Base-by-base conservation (phyloP, 2,329 filamentous ascomycete species). In the Anthostomella pinea region DNA sequence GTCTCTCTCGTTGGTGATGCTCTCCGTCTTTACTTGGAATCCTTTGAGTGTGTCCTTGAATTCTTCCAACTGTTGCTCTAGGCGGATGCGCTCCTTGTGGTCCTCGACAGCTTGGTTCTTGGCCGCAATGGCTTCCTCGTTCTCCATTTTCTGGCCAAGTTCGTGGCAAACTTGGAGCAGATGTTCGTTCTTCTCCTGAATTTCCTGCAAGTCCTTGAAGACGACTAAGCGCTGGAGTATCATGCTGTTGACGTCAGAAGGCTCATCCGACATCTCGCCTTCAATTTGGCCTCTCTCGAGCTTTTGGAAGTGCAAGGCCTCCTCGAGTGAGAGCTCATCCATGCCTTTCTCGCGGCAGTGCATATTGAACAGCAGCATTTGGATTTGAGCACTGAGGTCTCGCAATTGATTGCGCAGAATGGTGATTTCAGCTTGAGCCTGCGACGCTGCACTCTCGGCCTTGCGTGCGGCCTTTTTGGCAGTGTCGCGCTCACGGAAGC, bases 1-100 rank as follows among this genome's bases (percentile, higher is more conserved):
- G 59, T 98, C 91, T 45, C 93, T 83, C 66, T 98, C 93, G 53
- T 89, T 87, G 59, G 93, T 88, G 61, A 95, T 95, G 60, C 87
- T 95, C 68, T 95, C 87, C 46, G 89, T 86, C 39, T 90, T 87
- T 19, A 85, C 81, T 27, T 85, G 80, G 48, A 95, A 83, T 9
- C 85, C 85, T 49, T 83, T 79, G 34, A 95, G 79, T 58, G 96
- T 89, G 47, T 96, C 91, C 40, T 87, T 81, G 61, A 91, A 61
- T 32, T 85, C 81, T 48, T 83, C 75, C 16, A 94, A 74, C 48
- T 88, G 81, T 35, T 83, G 77, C 45, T 87, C 75, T 20, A 93
- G 68, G 29, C 75, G 77, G 49, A 84, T 78, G n/a, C 93, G 75
- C 58, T 90, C 83, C 43, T 86, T 77, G 40, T 81, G 78, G 36